A percentile compares a stretch with the other conserved stretches of the same genome.
These are phyloP conservation scores for Periconia sp. DNA, from an alignment of 2,329 filamentous ascomycete genomes.

Conservation along the genomic window DNA sequence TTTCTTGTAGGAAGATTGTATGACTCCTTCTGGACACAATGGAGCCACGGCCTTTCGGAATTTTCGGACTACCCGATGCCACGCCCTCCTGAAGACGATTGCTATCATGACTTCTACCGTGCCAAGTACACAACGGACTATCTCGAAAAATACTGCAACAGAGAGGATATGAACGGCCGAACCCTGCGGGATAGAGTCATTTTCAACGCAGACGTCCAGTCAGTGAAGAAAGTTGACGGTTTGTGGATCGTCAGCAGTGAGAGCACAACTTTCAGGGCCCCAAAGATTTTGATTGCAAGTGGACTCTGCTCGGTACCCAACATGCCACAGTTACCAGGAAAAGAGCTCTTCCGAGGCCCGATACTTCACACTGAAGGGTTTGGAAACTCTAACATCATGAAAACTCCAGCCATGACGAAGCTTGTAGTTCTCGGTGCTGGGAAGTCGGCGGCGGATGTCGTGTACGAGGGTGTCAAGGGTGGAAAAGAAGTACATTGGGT, in stretches of 20 bases:
- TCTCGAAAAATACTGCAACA: slow-evolving; percentile 15
- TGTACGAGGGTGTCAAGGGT: slow-evolving; percentile 37
- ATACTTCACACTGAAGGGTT: slow-evolving; percentile 40
- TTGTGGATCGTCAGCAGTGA: slow-evolving; percentile 4
- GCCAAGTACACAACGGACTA: slow-evolving; percentile 19
- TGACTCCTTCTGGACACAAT: slow-evolving; percentile 17
- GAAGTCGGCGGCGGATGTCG: slow-evolving; percentile 45
- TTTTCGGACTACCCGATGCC: slow-evolving; percentile 17
- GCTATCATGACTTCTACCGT: slow-evolving; percentile 9
- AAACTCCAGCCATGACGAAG: slow-evolving; percentile 16
- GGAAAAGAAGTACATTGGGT: slow-evolving; percentile 41
- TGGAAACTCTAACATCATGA: slow-evolving; percentile 29
- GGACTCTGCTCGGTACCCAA: slow-evolving; percentile 25
- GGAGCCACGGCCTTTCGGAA: slow-evolving; percentile 17
- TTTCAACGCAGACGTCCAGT: slow-evolving; percentile 9
- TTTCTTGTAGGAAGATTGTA: slow-evolving; percentile 6
- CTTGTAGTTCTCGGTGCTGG: slow-evolving; percentile 39
- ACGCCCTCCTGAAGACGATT: slow-evolving; percentile 16
- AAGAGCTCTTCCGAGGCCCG: slow-evolving; percentile 26
- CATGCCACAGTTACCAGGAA: slow-evolving; percentile 26
- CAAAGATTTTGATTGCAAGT: slow-evolving; percentile 23
- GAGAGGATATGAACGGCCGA: neutral
- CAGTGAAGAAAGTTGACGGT: slow-evolving; percentile 8
- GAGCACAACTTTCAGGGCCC: neutral
- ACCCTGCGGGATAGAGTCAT: slow-evolving; percentile 11